A percentile compares a stretch with the other conserved stretches of the same genome.
Conservation (phyloP, 1,139 yeast species). For the Blastobotrys proliferans region DNA sequence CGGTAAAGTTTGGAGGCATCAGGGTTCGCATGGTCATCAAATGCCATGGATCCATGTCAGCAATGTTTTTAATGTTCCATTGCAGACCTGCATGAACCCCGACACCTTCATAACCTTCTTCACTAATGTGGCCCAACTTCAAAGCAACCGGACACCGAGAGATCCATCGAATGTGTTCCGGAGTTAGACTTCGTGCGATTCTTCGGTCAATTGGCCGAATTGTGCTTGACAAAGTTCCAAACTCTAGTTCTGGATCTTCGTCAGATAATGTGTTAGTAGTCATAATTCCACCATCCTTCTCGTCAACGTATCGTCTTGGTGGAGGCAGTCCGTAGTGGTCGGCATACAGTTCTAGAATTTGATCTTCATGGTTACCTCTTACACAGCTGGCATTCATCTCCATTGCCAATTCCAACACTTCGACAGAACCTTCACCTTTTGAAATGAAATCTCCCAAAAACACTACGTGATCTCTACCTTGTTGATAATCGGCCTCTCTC, state of each 20-base stretch:
- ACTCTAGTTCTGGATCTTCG: background rate
- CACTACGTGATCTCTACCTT: constrained; percentile 53
- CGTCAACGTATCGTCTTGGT: constrained; percentile 25
- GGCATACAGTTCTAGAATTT: constrained; percentile 57
- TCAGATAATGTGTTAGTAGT: constrained; percentile 10
- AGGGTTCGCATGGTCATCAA: constrained; percentile 60
- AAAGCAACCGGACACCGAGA: constrained; percentile 62
- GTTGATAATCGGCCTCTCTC: constrained; percentile 41
- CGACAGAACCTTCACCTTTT: constrained; percentile 75
- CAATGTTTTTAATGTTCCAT: constrained; percentile 52
- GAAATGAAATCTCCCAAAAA: constrained; percentile 81
- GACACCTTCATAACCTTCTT: constrained; percentile 44
- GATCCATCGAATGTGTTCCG: constrained; percentile 56
- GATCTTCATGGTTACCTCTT: constrained; percentile 84
- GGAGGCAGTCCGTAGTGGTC: constrained; percentile 47
- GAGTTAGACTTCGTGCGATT: constrained; percentile 55
- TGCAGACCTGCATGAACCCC: constrained; percentile 79
- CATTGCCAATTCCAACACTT: constrained; percentile 63
- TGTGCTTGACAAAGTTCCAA: background rate
- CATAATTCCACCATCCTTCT: constrained; percentile 16
- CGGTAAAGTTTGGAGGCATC: constrained; percentile 52
- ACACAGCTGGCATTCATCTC: constrained; percentile 58
- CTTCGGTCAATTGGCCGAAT: constrained; percentile 40
- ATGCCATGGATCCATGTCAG: constrained; percentile 58
- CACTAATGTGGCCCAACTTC: constrained; percentile 58